Evolutionary conservation across 805 yeast genomes (phyloP), one percentile per base, ranked within the genome.

Genomic region (Schwanniomyces sp.): DNA sequence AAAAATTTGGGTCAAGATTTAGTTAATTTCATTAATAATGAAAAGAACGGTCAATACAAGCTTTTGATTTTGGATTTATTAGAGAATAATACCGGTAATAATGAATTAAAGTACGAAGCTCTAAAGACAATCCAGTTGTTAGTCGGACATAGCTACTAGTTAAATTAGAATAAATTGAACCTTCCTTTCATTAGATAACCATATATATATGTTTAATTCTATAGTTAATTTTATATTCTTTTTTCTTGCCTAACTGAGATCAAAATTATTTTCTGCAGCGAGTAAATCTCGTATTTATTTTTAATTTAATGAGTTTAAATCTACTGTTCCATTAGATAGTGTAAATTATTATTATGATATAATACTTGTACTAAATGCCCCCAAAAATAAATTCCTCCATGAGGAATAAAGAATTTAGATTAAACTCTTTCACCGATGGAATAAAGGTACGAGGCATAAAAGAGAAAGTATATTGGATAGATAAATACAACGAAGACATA

Each of bases 91-190:
- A 82, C 84, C 48, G 80, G 85, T 37, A 91, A 91, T 64, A 79
- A 91, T 18, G 94, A 89, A 62, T 91, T 94, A 55, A 88, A 92
- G 64, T 94, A 86, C 64, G 97, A 92, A 73, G 98, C 98, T 1
- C 79, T 94, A 62, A 89, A 88, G 66, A 91, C 97, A 4, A 89
- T 97, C n/a, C 99, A 94, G 73, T 80, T 85, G 48, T 81, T 94
- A 58, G 95, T 94, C 45, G 90, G 96, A 3, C 90, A 89, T 61
- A 78, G 86, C n/a, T 80, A 86, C 55, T 78, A 71, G 21, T 16
- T 32, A 6, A 8, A 32, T 14, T 32, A 7, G 7, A 11, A 6
- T 11, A 32, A 32, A 18, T 16, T 16, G 10, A 32, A 32, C 7
- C 21, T 32, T 32, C 21, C 3, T 32, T 32, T 21, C 24, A 5